These are phyloP conservation scores for Pythium insidiosum DNA, from an alignment of 352 stramenopile genomes.

Conservation along the genomic window DNA sequence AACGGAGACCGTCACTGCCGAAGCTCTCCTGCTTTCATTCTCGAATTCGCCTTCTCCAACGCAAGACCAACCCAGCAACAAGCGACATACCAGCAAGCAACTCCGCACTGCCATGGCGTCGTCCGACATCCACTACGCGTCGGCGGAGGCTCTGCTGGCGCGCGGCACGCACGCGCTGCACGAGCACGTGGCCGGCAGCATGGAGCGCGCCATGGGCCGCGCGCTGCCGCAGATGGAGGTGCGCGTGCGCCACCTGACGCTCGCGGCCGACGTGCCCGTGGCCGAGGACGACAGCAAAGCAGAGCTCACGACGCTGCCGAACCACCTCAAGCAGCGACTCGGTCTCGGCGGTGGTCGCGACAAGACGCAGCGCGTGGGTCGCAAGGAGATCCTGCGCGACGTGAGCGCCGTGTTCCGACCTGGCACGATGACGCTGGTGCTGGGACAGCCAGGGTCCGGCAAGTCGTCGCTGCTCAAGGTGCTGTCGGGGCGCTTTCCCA, in stretches of 20 bases:
- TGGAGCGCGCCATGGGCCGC: conserved; percentile 8
- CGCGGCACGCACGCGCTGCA: conserved; percentile 12
- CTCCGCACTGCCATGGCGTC: too few relatives aligned
- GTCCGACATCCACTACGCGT: conserved; percentile 15
- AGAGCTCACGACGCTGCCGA: conserved; percentile 16
- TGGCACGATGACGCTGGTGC: conserved; percentile 18
- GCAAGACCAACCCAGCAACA: not conserved
- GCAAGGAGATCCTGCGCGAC: conserved; percentile 24
- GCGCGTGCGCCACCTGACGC: conserved; percentile 11
- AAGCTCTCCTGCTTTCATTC: too few relatives aligned
- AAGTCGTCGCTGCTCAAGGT: conserved; percentile 26
- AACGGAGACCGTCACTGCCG: too few relatives aligned
- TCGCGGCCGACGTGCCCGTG: conserved; percentile 10
- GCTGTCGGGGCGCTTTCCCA: conserved; percentile 20
- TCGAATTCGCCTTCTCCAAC: not conserved
- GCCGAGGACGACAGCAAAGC: conserved; percentile 1
- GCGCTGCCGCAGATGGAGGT: conserved; percentile 19
- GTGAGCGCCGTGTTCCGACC: conserved; percentile 19
- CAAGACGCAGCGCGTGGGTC: too few relatives aligned
- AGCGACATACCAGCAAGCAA: too few relatives aligned
- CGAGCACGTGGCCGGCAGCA: conserved; percentile 9
- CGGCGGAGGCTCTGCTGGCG: conserved; percentile 10
- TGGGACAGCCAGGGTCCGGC: conserved; percentile 21
- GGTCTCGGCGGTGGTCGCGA: conserved; percentile 9
- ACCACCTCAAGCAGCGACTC: conserved; percentile 13